phyloP scores from a whole-genome alignment of 345 rosid genomes.

The Eucalyptus sp. region DNA sequence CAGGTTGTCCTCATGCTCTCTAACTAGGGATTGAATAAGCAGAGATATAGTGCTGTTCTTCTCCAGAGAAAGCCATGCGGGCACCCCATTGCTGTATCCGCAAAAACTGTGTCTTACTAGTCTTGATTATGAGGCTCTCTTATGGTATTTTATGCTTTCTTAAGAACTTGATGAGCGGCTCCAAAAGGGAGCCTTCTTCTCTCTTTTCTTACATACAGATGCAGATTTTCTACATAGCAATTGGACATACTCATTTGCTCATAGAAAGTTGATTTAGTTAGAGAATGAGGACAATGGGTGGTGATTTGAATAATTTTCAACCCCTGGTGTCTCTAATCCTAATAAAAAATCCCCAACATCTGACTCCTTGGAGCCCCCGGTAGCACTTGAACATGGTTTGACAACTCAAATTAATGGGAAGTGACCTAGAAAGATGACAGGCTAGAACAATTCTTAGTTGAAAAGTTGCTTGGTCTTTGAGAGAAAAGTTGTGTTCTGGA shows the following conservation, averaged over 20 bases:
- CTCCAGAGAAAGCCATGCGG: neutral
- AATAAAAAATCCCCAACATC: neutral
- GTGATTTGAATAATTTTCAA: too few species aligned
- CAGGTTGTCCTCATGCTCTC: neutral
- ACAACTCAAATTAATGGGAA: neutral
- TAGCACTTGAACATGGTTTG: too few species aligned
- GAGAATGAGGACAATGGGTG: too few species aligned
- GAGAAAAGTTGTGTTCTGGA: neutral
- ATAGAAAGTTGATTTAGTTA: too few species aligned
- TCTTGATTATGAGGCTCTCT: neutral
- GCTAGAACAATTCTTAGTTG: neutral
- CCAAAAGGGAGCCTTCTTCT: neutral
- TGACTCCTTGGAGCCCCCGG: too few species aligned
- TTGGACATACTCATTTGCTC: too few species aligned
- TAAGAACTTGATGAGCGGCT: neutral
- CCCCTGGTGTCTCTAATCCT: neutral
- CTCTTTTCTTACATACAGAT: neutral
- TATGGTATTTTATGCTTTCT: neutral
- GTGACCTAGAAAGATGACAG: neutral
- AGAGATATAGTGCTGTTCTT: neutral
- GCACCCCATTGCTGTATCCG: neutral
- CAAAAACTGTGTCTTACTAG: too few species aligned
- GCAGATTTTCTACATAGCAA: neutral
- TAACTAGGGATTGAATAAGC: neutral
- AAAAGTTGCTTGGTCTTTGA: neutral